Evolutionary conservation across 108 stramenopile genomes (phyloP).

Genomic region (Pseudonitzschia multiseries): DNA sequence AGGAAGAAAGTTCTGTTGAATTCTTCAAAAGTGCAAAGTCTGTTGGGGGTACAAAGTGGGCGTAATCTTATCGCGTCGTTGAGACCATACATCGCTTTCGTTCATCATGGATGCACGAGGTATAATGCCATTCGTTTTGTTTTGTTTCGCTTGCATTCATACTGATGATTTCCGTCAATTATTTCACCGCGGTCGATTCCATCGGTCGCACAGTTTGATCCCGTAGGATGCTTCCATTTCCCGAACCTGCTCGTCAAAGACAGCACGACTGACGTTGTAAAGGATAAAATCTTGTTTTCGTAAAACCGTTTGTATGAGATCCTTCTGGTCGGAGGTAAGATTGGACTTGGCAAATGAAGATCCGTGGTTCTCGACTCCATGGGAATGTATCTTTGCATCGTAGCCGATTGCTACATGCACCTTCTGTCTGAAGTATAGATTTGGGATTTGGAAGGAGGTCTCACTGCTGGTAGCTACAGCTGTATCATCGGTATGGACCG

Average conservation of each 20-base stretch:
- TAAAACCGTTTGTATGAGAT: neutral
- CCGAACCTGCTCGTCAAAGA: neutral
- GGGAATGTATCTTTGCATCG: neutral
- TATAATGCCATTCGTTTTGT: too few relatives aligned
- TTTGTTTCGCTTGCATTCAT: too few relatives aligned
- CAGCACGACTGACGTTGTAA: constrained; percentile 2
- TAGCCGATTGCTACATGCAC: neutral
- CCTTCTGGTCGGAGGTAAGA: neutral
- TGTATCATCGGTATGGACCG: neutral
- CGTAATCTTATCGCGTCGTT: too few relatives aligned
- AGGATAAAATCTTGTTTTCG: neutral
- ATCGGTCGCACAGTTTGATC: neutral
- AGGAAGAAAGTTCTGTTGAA: too few relatives aligned
- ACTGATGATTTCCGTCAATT: too few relatives aligned
- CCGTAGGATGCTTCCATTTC: neutral
- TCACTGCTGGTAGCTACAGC: neutral
- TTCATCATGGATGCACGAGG: too few relatives aligned
- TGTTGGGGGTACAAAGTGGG: too few relatives aligned
- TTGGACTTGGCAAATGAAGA: neutral
- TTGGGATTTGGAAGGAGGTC: too few relatives aligned
- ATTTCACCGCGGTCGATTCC: neutral
- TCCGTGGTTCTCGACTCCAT: neutral
- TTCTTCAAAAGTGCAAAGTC: too few relatives aligned
- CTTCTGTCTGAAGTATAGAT: neutral
- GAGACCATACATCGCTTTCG: too few relatives aligned